Conservation (phyloP, 192 early-diverging fungal species). For the Mortierella antarctica region DNA sequence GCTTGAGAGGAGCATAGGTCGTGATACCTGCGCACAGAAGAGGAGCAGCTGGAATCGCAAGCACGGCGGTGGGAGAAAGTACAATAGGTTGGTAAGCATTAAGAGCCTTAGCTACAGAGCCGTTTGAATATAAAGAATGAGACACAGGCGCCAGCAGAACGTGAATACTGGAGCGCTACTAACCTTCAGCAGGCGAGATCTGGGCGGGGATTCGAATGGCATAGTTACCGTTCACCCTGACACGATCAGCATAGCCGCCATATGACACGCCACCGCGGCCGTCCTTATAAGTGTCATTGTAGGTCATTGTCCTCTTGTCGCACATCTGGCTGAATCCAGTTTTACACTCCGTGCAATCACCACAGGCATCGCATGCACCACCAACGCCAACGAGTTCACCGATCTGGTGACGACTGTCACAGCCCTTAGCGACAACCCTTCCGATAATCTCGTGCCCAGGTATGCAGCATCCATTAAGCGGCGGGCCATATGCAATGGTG, state of each 20-base stretch:
- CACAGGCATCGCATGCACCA: slow-evolving; percentile 68
- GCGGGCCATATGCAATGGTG: slow-evolving; percentile 66
- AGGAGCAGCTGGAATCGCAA: neutral
- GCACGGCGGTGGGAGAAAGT: neutral
- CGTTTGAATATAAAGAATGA: no score
- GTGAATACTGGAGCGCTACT: neutral
- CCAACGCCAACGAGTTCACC: slow-evolving; percentile 77
- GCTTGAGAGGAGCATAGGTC: slow-evolving; percentile 64
- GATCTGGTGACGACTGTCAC: slow-evolving; percentile 51
- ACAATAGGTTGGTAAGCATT: neutral
- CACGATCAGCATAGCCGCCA: slow-evolving; percentile 64
- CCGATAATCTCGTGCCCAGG: slow-evolving; percentile 65
- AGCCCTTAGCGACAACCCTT: slow-evolving; percentile 42
- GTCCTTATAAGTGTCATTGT: slow-evolving; percentile 67
- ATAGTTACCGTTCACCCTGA: slow-evolving; percentile 68
- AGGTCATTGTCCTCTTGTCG: slow-evolving; percentile 58
- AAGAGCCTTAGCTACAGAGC: no score
- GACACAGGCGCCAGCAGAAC: no score
- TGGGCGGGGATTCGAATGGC: slow-evolving; percentile 69
- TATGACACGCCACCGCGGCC: slow-evolving; percentile 65
- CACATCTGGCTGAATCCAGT: slow-evolving; percentile 38
- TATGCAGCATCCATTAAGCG: slow-evolving; percentile 27
- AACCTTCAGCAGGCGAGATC: slow-evolving; percentile 63
- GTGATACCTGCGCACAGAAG: slow-evolving; percentile 88
- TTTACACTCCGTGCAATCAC: slow-evolving; percentile 50